Evolutionary conservation across 2,329 filamentous ascomycete genomes (phyloP).

Genomic region (Alternaria infectoria): DNA sequence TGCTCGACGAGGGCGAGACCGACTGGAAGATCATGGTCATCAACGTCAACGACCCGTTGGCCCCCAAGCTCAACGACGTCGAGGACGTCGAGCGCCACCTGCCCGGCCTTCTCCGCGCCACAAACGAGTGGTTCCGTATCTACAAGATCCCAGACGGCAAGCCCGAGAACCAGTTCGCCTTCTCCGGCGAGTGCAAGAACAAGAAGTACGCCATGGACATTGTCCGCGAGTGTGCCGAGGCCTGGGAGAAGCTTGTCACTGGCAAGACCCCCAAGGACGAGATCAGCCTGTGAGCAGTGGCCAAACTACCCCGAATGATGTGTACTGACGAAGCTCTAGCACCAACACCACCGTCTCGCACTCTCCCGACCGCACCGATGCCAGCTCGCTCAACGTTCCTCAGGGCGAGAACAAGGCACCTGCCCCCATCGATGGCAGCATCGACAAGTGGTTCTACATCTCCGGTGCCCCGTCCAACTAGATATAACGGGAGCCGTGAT

Average conservation of each 20-base stretch:
- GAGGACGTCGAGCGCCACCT: constrained; percentile 99
- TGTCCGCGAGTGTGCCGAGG: constrained; percentile 92
- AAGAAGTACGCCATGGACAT: constrained; percentile 97
- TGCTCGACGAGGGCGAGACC: constrained; percentile 99
- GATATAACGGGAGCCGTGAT: neutral
- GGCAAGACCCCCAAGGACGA: constrained; percentile 82
- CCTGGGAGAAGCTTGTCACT: constrained; percentile 94
- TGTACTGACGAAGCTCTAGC: constrained; percentile 55
- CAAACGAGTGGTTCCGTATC: constrained; percentile 99
- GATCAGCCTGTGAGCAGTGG: constrained; percentile 76
- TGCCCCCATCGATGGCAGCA: constrained; percentile 91
- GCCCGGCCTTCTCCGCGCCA: constrained; percentile 92
- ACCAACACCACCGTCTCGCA: constrained; percentile 79
- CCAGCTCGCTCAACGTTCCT: constrained; percentile 77
- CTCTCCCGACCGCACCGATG: constrained; percentile 74
- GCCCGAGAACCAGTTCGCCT: constrained; percentile 99
- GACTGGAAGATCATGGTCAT: constrained; percentile 99
- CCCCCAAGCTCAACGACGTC: constrained; percentile 94
- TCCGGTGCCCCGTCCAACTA: constrained; percentile 71
- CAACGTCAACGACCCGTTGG: constrained; percentile 95
- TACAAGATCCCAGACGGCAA: constrained; percentile 99
- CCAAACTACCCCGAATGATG: constrained; percentile 25
- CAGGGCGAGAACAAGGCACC: constrained; percentile 78
- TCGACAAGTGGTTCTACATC: constrained; percentile 99
- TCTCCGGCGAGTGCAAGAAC: constrained; percentile 99